These are phyloP conservation scores for Candida verbasci DNA, from an alignment of 805 yeast species.

Conservation along the genomic window DNA sequence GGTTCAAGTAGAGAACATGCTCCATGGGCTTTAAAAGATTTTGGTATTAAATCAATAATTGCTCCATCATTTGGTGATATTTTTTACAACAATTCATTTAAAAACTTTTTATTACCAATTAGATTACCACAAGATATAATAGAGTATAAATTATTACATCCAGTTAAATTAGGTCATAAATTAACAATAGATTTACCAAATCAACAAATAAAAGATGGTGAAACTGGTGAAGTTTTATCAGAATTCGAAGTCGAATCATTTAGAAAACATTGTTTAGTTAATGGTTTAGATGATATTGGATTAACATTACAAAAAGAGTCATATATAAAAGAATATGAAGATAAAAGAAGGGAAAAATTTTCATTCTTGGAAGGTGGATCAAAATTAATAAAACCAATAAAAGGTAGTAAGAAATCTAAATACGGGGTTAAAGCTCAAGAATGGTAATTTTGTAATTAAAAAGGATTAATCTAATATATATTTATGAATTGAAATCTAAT, in stretches of 20 bases:
- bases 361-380: constrained; percentile 94
- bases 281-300: constrained; percentile 97
- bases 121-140: constrained; percentile 81
- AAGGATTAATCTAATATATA: not conserved
- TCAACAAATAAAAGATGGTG: constrained; percentile 74
- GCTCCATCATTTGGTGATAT: constrained; percentile 99
- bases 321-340: constrained; percentile 70
- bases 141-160: constrained; percentile 65
- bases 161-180: constrained; percentile 68
- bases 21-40: constrained; percentile 98
- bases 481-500: not conserved
- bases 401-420: constrained; percentile 63
- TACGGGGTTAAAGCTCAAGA: constrained; percentile 70
- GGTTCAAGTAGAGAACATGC: constrained; percentile 99
- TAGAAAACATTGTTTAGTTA: constrained; percentile 90
- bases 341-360: constrained; percentile 67
- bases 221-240: constrained; percentile 56
- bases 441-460: no score
- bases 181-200: constrained; percentile 81
- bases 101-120: constrained; percentile 92
- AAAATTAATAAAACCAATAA: constrained; percentile 57
- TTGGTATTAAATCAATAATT: constrained; percentile 91
- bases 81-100: constrained; percentile 94
- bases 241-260: constrained; percentile 86
- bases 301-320: constrained; percentile 88